A percentile compares a stretch with the other conserved stretches of the same genome.
phyloP scores from a whole-genome alignment of 805 yeast species.

The Saturnispora quitensis region DNA sequence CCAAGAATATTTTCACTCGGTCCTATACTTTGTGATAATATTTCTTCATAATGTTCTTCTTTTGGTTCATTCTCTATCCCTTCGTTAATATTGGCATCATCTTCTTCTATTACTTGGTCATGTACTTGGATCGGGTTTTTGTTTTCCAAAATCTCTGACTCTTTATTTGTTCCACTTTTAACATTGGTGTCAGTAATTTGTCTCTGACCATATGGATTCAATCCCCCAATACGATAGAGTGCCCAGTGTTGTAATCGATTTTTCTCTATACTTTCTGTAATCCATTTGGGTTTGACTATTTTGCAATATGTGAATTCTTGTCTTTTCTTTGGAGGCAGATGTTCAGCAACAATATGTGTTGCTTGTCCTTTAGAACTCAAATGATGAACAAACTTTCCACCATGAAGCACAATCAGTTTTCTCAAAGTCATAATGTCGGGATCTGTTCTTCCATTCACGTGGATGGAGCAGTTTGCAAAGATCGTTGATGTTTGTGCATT shows the following conservation, averaged over 20 bases:
- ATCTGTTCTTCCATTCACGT: constrained; percentile 82
- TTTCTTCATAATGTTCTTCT: constrained; percentile 6
- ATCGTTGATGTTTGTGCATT: constrained; percentile 29
- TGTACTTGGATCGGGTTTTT: constrained; percentile 2
- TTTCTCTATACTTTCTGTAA: constrained; percentile 49
- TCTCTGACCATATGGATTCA: constrained; percentile 43
- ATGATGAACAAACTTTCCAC: constrained; percentile 69
- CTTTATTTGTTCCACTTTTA: neutral
- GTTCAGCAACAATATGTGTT: constrained; percentile 78
- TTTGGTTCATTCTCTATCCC: constrained; percentile 9
- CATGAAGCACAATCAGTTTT: constrained; percentile 60
- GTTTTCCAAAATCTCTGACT: neutral
- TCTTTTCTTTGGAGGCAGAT: constrained; percentile 67
- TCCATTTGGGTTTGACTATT: constrained; percentile 81
- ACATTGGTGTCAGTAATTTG: constrained; percentile 24
- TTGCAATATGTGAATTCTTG: constrained; percentile 55
- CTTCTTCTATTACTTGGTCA: neutral
- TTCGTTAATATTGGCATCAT: constrained; percentile 4
- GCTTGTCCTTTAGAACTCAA: constrained; percentile 62
- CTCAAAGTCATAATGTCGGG: constrained; percentile 75
- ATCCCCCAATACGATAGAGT: constrained; percentile 39
- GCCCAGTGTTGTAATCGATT: constrained; percentile 56
- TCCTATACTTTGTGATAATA: constrained; percentile 7
- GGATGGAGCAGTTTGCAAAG: constrained; percentile 55
- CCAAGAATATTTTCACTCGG: neutral